Evolutionary conservation across 164 flowering plant genomes (phyloP), one percentile per base, ranked within the genome.

Genomic region (Brasenia schreberi): DNA sequence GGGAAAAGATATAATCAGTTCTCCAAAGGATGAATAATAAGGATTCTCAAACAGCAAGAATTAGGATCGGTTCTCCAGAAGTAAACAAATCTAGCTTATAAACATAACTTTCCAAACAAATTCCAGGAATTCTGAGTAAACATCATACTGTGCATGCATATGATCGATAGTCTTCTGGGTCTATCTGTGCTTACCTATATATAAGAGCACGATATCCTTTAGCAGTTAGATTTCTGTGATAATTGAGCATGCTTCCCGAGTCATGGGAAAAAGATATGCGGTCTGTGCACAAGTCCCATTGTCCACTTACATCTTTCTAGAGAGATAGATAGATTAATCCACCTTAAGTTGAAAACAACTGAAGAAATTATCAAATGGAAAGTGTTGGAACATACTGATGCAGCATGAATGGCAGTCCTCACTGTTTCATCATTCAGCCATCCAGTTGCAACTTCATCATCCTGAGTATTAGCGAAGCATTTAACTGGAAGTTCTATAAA

Each of bases 191-290:
- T 16, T 68, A 90, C 97, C 97, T 92, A 85, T 58, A 92, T 67
- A 95, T 85, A 42, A 95, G 94, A 27, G 96, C 99, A 9, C 83
- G 85, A 65, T 76, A 85, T 68, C 97, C 97, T 39, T 65, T 66
- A 9, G 77, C 39, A 18, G 96, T 95, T 33, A 92, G 97, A 77
- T 92, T 90, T 72, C 69, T 85, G 77, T 92, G 99, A 76, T 80
- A 89, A 45, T 70, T 70, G 73, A 95, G 86, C 99, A 92, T 88
- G 86, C 97, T 95, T 45, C 97, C 97, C 74, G 87, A 76, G 80
- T 92, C 92, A 78, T 86, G 92, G 43, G 61, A 0, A 70, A 66
- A 90, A 5, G 0, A 0, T 43, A 95, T 78, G 17, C 65, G 78
- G 69, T 61, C 83, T n/a, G 96, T 88, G 64, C 97, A 95, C 42